Conservation (phyloP, 208 protist species). For the Leishmania lainsoni region DNA sequence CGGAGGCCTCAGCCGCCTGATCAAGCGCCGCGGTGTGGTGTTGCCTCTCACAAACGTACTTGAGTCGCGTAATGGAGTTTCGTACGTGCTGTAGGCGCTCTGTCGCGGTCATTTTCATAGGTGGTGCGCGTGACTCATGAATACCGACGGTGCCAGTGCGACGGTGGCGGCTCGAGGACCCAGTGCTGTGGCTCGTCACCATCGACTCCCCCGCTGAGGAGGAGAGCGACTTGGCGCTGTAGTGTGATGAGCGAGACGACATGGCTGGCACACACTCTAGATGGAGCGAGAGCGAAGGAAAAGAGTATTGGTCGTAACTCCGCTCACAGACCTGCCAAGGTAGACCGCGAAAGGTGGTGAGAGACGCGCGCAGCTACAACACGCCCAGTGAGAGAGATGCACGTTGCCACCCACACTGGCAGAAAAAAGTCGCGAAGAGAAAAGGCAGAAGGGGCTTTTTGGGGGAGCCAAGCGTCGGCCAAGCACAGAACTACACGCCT, state of each 20-base stretch:
- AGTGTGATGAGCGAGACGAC: conserved; percentile 65
- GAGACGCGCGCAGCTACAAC: neutral
- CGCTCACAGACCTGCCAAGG: neutral
- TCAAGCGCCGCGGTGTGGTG: conserved; percentile 67
- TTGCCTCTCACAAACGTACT: conserved; percentile 77
- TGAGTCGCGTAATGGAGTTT: conserved; percentile 73
- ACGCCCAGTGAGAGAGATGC: neutral
- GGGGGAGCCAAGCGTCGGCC: neutral
- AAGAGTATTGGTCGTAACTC: neutral
- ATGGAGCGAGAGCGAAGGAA: neutral
- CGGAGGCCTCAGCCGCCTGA: conserved; percentile 52
- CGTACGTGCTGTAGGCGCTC: conserved; percentile 81
- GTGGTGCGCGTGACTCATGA: conserved; percentile 47
- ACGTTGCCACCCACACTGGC: neutral
- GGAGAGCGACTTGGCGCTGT: conserved; percentile 53
- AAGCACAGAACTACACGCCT: neutral
- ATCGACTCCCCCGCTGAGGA: conserved; percentile 63
- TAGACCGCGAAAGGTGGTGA: neutral
- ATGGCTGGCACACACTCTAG: conserved; percentile 23
- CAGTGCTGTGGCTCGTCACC: conserved; percentile 50
- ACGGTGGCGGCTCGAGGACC: conserved; percentile 50
- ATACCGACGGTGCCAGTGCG: conserved; percentile 28
- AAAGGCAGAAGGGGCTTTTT: neutral
- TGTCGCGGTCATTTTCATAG: conserved; percentile 63
- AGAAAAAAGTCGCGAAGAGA: neutral